phyloP scores from a whole-genome alignment of 2,329 filamentous ascomycete species.

The Xylaria sp. region DNA sequence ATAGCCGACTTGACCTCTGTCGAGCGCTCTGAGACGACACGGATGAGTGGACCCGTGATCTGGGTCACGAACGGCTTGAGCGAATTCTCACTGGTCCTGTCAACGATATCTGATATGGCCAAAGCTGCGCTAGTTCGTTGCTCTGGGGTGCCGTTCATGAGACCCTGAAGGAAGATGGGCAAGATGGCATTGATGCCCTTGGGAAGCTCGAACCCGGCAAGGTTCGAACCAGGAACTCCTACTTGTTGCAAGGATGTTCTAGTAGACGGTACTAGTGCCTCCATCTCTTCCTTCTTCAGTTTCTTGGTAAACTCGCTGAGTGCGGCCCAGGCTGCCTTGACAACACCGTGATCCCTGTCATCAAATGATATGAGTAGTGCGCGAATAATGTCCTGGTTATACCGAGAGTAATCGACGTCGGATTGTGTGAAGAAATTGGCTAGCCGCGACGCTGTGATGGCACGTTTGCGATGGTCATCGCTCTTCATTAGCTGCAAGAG shows the following conservation, averaged over 20 bases:
- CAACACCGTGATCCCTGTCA: constrained; percentile 80
- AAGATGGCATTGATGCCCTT: constrained; percentile 97
- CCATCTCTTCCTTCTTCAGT: constrained; percentile 97
- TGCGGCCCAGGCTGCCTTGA: constrained; percentile 88
- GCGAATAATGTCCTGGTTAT: constrained; percentile 94
- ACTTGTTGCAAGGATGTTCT: constrained; percentile 86
- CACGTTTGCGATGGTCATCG: constrained; percentile 85
- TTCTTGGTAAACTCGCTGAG: constrained; percentile 86
- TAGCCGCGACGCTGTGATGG: constrained; percentile 78
- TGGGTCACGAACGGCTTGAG: constrained; percentile 96
- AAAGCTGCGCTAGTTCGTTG: constrained; percentile 91
- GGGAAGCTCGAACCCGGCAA: constrained; percentile 87
- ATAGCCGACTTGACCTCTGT: constrained; percentile 97
- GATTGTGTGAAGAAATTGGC: constrained; percentile 83
- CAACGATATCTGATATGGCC: constrained; percentile 93
- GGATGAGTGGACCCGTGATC: constrained; percentile 95
- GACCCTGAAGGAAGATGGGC: constrained; percentile 94
- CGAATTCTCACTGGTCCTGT: constrained; percentile 84
- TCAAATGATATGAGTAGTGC: constrained; percentile 91
- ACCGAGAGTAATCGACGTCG: constrained; percentile 88
- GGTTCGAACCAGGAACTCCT: constrained; percentile 81
- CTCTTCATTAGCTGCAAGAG: constrained; percentile 88
- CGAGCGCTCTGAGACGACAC: constrained; percentile 95
- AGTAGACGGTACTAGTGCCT: constrained; percentile 84
- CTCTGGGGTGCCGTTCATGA: constrained; percentile 94